Evolutionary conservation across 2,329 filamentous ascomycete species (phyloP).

Genomic region (Coniochaeta sp.): DNA sequence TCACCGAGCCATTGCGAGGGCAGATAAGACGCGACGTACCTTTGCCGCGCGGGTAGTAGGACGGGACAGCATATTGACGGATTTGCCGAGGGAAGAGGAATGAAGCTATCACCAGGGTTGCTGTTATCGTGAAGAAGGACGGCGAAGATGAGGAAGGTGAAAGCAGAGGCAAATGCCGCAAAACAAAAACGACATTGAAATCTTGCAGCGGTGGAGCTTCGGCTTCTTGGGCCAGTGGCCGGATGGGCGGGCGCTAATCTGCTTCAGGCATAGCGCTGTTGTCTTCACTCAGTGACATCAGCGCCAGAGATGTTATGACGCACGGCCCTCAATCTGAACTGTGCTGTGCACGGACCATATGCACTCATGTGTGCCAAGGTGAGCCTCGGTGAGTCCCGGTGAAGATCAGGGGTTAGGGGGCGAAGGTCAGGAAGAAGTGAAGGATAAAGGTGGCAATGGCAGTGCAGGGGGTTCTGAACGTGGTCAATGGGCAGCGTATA

Average conservation of each 20-base stretch:
- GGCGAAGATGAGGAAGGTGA: neutral
- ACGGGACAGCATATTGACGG: constrained; percentile 49
- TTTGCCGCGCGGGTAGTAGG: constrained; percentile 49
- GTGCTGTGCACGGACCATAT: neutral
- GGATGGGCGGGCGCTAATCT: neutral
- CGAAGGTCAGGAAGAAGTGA: neutral
- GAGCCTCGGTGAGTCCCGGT: neutral
- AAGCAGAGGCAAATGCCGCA: constrained; percentile 2
- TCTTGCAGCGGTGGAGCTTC: constrained; percentile 3
- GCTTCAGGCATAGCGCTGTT: neutral
- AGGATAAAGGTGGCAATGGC: neutral
- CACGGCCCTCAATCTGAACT: neutral
- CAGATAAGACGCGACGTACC: constrained; percentile 32
- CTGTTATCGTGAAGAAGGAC: neutral
- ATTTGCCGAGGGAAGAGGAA: constrained; percentile 6
- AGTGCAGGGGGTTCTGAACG: neutral
- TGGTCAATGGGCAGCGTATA: neutral
- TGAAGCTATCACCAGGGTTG: neutral
- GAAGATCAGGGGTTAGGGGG: neutral
- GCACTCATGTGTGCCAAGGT: neutral
- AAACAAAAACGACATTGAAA: constrained; percentile 2
- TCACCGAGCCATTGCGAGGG: constrained; percentile 10
- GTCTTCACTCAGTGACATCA: neutral
- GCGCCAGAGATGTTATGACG: neutral
- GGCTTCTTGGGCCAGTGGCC: neutral